A percentile compares a stretch with the other conserved stretches of the same genome.
These are phyloP conservation scores for Amanita thiersii DNA, from an alignment of 768 basidiomycete genomes.

Conservation along the genomic window DNA sequence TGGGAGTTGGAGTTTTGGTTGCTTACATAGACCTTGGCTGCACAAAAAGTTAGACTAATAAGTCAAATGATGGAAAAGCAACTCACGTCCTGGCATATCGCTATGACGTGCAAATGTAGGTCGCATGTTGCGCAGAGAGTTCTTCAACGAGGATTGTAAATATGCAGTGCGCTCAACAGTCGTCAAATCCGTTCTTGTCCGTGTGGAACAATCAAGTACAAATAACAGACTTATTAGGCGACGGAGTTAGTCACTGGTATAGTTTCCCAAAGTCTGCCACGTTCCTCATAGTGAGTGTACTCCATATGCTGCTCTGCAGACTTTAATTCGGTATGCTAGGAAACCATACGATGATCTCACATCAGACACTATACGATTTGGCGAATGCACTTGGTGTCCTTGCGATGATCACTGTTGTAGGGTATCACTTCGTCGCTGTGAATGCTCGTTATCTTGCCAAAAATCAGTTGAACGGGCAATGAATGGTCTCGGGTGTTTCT, in stretches of 20 bases:
- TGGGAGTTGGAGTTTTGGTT: background rate
- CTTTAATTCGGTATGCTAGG: too few relatives aligned
- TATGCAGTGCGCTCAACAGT: slow-evolving; percentile 5
- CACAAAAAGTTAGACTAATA: slow-evolving; percentile 5
- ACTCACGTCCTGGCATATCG: slow-evolving; percentile 84
- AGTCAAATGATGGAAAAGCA: slow-evolving; percentile 1
- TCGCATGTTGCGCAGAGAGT: slow-evolving; percentile 41
- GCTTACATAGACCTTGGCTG: slow-evolving; percentile 82
- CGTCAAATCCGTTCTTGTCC: slow-evolving; percentile 26
- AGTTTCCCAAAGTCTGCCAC: slow-evolving; percentile 6
- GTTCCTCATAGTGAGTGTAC: background rate
- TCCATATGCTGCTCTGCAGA: too few relatives aligned
- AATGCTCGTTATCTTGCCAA: slow-evolving; percentile 44
- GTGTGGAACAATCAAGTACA: slow-evolving; percentile 21
- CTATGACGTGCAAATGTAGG: slow-evolving; percentile 49
- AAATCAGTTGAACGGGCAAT: slow-evolving; percentile 2
- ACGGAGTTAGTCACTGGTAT: slow-evolving; percentile 2
- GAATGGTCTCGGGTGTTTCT: too few relatives aligned
- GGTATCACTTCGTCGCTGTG: slow-evolving; percentile 87
- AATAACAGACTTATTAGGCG: slow-evolving; percentile 14
- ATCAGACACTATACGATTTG: slow-evolving; percentile 72
- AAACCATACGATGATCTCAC: slow-evolving; percentile 67
- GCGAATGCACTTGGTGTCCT: slow-evolving; percentile 78
- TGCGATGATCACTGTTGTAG: slow-evolving; percentile 83
- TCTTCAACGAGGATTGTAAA: slow-evolving; percentile 13